These are phyloP conservation scores for Carex myosuroides DNA, from an alignment of 176 grass and related monocot genomes.

Conservation along the genomic window DNA sequence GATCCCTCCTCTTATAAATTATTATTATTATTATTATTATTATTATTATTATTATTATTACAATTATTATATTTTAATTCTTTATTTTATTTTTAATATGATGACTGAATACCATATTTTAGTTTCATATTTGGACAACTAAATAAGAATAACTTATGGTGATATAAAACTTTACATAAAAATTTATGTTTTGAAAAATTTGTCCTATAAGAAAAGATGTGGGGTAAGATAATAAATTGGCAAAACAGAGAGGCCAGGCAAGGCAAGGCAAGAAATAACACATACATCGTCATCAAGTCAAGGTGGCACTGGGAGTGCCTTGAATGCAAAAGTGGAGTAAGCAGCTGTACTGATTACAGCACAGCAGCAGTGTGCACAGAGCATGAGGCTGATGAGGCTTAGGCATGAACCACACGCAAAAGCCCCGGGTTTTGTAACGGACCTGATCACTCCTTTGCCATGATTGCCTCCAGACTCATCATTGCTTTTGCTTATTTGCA, in stretches of 20 bases:
- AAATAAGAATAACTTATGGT: no score
- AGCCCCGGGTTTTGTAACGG: background rate
- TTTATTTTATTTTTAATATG: no score
- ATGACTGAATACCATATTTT: no score
- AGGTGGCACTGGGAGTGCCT: conserved; percentile 4
- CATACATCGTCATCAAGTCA: background rate
- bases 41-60: no score
- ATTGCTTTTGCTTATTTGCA: conserved; percentile 9
- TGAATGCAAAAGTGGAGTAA: background rate
- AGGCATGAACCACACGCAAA: background rate
- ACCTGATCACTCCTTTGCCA: conserved; percentile 14
- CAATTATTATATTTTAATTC: no score
- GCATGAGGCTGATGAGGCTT: background rate
- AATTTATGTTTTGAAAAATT: no score
- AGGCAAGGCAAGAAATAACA: background rate
- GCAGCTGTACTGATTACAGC: no score
- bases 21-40: no score
- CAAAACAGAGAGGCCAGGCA: background rate
- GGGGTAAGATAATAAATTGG: background rate
- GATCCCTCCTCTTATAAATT: no score
- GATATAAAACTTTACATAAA: no score
- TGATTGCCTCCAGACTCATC: conserved; percentile 26
- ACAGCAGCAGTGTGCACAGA: conserved; percentile 1
- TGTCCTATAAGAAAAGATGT: no score
- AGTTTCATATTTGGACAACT: no score